Percentiles rank a stretch among this genome's conserved stretches.
These are phyloP conservation scores for Letharia columbiana DNA, from an alignment of 495 filamentous ascomycete genomes.

Conservation along the genomic window DNA sequence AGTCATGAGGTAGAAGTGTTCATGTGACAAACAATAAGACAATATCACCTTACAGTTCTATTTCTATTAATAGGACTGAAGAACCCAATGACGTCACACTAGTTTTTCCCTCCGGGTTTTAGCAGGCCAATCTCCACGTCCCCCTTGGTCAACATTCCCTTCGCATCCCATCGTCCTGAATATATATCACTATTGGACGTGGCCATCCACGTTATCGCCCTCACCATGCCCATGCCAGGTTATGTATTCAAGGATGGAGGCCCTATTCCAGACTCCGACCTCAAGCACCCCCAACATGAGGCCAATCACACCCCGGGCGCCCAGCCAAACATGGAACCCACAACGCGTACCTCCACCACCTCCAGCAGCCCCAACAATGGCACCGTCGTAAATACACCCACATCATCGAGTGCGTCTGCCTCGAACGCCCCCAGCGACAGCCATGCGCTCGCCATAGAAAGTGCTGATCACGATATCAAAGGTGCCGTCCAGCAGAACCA, in stretches of 20 bases:
- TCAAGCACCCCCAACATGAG: constrained; percentile 20
- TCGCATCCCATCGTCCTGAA: not conserved
- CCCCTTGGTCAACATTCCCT: not conserved
- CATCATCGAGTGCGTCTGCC: constrained; percentile 21
- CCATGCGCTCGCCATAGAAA: constrained; percentile 38
- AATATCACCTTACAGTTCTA: too few species aligned
- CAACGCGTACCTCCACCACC: constrained; percentile 18
- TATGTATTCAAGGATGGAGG: constrained; percentile 28
- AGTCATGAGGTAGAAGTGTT: not conserved
- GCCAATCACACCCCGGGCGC: constrained; percentile 7
- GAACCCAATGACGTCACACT: not conserved
- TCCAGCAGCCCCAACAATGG: constrained; percentile 4
- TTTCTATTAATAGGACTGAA: not conserved
- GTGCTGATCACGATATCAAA: constrained; percentile 38
- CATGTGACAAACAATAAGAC: too few species aligned
- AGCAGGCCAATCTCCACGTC: not conserved
- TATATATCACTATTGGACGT: not conserved
- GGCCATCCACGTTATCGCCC: not conserved
- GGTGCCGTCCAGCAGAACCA: constrained; percentile 41
- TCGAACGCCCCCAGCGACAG: constrained; percentile 37
- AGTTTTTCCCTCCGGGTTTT: not conserved
- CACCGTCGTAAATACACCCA: constrained; percentile 20
- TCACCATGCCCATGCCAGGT: constrained; percentile 27
- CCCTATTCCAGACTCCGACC: constrained; percentile 26
- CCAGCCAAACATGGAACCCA: constrained; percentile 10